Base-by-base conservation (phyloP, 441 rosid species). In the Erysimum cheiri region DNA sequence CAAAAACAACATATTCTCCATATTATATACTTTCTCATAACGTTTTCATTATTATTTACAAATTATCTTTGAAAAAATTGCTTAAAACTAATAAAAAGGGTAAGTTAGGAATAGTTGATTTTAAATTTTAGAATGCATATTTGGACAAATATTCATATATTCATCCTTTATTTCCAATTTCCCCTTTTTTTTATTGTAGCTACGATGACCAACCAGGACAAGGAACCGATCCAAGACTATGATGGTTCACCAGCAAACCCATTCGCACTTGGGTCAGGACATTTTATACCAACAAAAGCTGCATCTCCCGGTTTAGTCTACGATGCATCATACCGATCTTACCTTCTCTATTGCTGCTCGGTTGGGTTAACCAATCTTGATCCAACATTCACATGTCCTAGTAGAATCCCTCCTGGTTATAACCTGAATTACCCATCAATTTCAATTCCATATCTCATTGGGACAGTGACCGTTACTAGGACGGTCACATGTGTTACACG, bases 261-360 rank as follows among this genome's bases (percentile, higher is more conserved):
- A 15, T 88, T 89, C 35, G 72, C 80, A 0, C 74, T 69, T 13
- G 93, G 94, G 1, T 71, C 91, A 1, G 94, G 92, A 56, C 91
- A 84, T 73, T 81, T 89, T 54, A 73, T 66, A 11, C 94, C 90
- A 2, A 55, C 76, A 1, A 81, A 64, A 55, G 91, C 92, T 5
- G 83, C 80, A 3, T 82, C 87, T 57, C 96, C 94, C 0, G 96
- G 94, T 36, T 87, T 89, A 2, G 80, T 89, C 26, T 92, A 89
- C 3, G 90, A 87, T 33, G 81, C 88, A 59, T 73, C 85, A 0
- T 80, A 76, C 50, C 15, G 6, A n/a, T 89, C 87, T 59, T 89
- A 89, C 68, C 53, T 76, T 35, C 69, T 63, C 13, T 83, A 86
- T 67, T 77, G 88, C 1, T 86, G 92, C 75, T 75, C 80, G 8